phyloP scores from a whole-genome alignment of 1,284 basidiomycete species.

The Xerocomus cyaneibrunnescens region DNA sequence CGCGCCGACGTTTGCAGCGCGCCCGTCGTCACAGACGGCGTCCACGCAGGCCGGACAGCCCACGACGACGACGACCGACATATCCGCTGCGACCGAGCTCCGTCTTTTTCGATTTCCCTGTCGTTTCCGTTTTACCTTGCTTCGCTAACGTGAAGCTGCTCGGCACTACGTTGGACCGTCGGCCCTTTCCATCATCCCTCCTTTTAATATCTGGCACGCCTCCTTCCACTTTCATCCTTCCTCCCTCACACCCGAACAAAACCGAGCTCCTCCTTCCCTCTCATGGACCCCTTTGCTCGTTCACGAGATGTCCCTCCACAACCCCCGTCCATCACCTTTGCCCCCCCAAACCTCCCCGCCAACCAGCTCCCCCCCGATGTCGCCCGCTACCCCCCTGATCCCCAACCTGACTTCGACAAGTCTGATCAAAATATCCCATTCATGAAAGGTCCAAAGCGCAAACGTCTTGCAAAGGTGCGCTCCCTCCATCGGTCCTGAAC shows the following conservation, averaged over 20 bases:
- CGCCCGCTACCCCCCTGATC: conserved; percentile 21
- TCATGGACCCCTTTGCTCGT: conserved; percentile 28
- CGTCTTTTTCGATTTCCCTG: conserved; percentile 20
- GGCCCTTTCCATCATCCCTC: conserved; percentile 29
- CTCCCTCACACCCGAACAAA: background rate
- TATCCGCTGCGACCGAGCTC: background rate
- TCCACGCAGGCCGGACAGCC: background rate
- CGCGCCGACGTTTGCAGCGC: background rate
- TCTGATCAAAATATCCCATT: conserved; percentile 35
- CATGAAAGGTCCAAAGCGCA: conserved; percentile 62
- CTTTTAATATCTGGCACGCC: conserved; percentile 34
- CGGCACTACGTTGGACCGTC: conserved; percentile 28
- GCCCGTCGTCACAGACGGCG: conserved; percentile 15
- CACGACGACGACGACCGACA: background rate
- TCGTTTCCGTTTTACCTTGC: conserved; percentile 20
- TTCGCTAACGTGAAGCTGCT: conserved; percentile 28
- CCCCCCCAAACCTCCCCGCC: conserved; percentile 20
- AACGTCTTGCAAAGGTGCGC: conserved; percentile 66
- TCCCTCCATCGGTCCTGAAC: conserved; percentile 2
- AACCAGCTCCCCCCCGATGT: conserved; percentile 23
- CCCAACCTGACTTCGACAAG: conserved; percentile 23
- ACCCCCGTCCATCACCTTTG: conserved; percentile 23
- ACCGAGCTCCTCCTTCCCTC: background rate
- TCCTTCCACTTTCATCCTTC: background rate
- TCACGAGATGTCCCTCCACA: conserved; percentile 16